These are phyloP conservation scores for Boletus semigastroideus DNA, from an alignment of 1,284 basidiomycete genomes.

Conservation along the genomic window DNA sequence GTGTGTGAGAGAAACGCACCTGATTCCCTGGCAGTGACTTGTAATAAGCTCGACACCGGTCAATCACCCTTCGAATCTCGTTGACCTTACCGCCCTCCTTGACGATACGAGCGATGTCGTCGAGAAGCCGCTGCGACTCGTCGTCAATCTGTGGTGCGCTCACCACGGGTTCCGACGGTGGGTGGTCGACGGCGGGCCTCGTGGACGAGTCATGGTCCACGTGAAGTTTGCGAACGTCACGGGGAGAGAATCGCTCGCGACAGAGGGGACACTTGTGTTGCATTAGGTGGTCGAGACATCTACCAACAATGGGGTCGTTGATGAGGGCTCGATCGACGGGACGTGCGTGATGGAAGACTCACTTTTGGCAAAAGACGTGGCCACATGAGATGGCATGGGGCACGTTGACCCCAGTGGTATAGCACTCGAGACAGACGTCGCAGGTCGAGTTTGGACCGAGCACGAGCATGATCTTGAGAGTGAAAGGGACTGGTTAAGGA, in stretches of 20 bases:
- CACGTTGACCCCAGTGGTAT: constrained; percentile 34
- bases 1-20: constrained; percentile 26
- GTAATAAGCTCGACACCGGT: constrained; percentile 39
- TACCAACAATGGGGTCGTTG: constrained; percentile 16
- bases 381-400: constrained; percentile 47
- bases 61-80: constrained; percentile 38
- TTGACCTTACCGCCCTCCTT: constrained; percentile 36
- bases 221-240: constrained; percentile 35
- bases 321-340: constrained; percentile 4
- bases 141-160: constrained; percentile 27
- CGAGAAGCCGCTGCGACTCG: constrained; percentile 35
- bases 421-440: constrained; percentile 49
- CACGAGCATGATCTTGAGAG: constrained; percentile 40
- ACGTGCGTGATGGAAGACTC: constrained; percentile 6
- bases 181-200: constrained; percentile 1
- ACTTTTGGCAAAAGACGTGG: constrained; percentile 45
- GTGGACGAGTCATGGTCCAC: constrained; percentile 26
- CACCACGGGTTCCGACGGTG: constrained; percentile 15
- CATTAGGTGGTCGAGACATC: constrained; percentile 34
- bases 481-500: constrained; percentile 36
- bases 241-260: constrained; percentile 31
- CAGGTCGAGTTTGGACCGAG: constrained; percentile 45
- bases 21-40: constrained; percentile 36
- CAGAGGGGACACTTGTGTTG: constrained; percentile 37
- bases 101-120: constrained; percentile 38